Percentiles rank a stretch among this genome's conserved stretches.
These are phyloP conservation scores for Coemansia javaensis DNA, from an alignment of 192 early-diverging fungal genomes.

Conservation along the genomic window DNA sequence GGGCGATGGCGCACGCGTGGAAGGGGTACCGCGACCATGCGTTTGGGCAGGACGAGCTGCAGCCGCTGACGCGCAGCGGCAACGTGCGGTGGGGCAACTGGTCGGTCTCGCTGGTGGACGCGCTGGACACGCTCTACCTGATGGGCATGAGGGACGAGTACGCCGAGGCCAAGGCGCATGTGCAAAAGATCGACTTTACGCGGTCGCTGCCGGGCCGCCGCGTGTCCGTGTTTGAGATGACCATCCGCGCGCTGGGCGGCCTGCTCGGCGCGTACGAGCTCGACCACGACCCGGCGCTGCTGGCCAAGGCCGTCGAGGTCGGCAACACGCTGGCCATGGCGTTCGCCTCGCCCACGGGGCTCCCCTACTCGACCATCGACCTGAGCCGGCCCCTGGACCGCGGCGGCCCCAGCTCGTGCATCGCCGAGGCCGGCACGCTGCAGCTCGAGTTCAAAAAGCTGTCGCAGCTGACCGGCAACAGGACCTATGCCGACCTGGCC, in stretches of 20 bases:
- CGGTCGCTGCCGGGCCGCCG: slow-evolving; percentile 1
- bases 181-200: slow-evolving; percentile 55
- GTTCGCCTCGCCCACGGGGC: slow-evolving; percentile 60
- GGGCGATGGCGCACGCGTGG: slow-evolving; percentile 48
- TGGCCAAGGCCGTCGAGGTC: slow-evolving; percentile 70
- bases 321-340: slow-evolving; percentile 68
- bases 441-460: slow-evolving; percentile 88
- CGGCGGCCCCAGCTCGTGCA: slow-evolving; percentile 16
- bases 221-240: slow-evolving; percentile 69
- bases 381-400: no score
- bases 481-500: slow-evolving; percentile 67
- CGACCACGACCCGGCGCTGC: slow-evolving; percentile 57
- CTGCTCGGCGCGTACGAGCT: slow-evolving; percentile 76
- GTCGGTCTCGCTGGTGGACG: slow-evolving; percentile 80
- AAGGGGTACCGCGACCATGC: slow-evolving; percentile 32
- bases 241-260: slow-evolving; percentile 82
- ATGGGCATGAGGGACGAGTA: slow-evolving; percentile 77
- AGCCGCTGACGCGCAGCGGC: slow-evolving; percentile 19
- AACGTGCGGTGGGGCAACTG: slow-evolving; percentile 57
- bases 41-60: slow-evolving; percentile 46
- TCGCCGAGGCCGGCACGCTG: slow-evolving; percentile 75
- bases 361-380: slow-evolving; percentile 65
- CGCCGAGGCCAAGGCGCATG: slow-evolving; percentile 60
- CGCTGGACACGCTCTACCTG: slow-evolving; percentile 76
- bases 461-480: slow-evolving; percentile 65